These are phyloP conservation scores for Aphanomyces astaci DNA, from an alignment of 352 stramenopile genomes.

Conservation along the genomic window DNA sequence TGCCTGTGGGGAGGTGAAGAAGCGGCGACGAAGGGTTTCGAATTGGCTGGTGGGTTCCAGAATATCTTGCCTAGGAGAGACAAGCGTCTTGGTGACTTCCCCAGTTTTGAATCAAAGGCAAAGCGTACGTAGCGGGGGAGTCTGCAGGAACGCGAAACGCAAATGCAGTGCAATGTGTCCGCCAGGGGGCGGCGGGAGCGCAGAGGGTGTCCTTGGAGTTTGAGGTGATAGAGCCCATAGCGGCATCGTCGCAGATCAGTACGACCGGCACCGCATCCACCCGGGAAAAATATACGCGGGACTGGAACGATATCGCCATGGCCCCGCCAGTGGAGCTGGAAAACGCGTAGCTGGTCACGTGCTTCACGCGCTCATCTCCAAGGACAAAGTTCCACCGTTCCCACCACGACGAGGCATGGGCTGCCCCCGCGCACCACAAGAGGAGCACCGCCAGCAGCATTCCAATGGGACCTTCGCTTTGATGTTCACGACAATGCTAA, in stretches of 20 bases:
- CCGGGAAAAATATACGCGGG: background rate
- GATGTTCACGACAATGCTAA: too few species aligned
- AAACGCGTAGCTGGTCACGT: background rate
- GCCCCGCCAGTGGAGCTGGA: background rate
- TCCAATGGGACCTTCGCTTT: background rate
- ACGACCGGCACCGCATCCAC: background rate
- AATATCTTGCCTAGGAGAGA: too few species aligned
- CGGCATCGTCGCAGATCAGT: background rate
- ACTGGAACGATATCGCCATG: background rate
- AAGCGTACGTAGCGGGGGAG: too few species aligned
- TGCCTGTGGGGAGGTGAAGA: background rate
- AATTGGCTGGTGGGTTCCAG: too few species aligned
- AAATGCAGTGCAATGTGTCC: background rate
- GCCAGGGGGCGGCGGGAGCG: background rate
- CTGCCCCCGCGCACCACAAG: background rate
- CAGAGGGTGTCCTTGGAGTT: too few species aligned
- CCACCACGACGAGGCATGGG: background rate
- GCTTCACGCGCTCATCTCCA: background rate
- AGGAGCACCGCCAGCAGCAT: background rate
- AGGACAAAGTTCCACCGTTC: background rate
- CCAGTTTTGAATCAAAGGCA: too few species aligned
- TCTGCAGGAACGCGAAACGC: too few species aligned
- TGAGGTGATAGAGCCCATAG: background rate
- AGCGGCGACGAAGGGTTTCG: too few species aligned
- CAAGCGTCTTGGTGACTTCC: too few species aligned